Base-by-base conservation (phyloP, 768 basidiomycete species). In the Kwoniella botswanensis region DNA sequence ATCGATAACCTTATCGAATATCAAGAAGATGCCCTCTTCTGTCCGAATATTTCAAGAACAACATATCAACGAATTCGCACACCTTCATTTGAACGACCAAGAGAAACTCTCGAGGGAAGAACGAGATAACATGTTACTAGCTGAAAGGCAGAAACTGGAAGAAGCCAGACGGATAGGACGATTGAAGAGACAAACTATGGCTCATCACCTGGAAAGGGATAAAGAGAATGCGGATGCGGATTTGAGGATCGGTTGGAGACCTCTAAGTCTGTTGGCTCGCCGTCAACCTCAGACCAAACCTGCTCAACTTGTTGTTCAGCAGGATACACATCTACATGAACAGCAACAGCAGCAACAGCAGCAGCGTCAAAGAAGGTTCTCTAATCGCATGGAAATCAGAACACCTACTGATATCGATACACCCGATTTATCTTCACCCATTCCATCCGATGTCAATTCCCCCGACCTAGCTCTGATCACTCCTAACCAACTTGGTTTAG, bases 31-130 rank as follows among this genome's bases (percentile, higher is more conserved):
- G 63, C 56, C 60, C 3, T 46, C 53, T 43, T 70, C 74, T 13
- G 65, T 70, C 2, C 50, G 73, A 22, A 35, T 65, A 44, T 79
- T 79, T 56, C 67, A 74, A 29, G 71, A 71, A n/a, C 65, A 63
- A 35, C 77, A 79, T 50, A 55, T 68, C 5, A 63, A 69, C 42
- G 68, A 74, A 22, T 79, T 71, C 53, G 77, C 77, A 6, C 77
- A 79, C 67, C 62, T 79, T 35, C 76, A 75, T 57, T 12, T 65
- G 50, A 15, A 56, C 44, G 53, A 26, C 13, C 24, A 59, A n/a
- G 42, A 61, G 15, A 66, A 72, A 21, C 22, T 17, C 0, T 67
- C 69, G 46, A 69, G 66, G 5, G 52, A 53, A 17, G 54, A 69
- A 35, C n/a, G 64, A 29, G 55, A 59, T 42, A 67, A 56, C 12